These are phyloP conservation scores for Hanseniaspora gamundiae DNA, from an alignment of 1,139 yeast species.

Conservation along the genomic window DNA sequence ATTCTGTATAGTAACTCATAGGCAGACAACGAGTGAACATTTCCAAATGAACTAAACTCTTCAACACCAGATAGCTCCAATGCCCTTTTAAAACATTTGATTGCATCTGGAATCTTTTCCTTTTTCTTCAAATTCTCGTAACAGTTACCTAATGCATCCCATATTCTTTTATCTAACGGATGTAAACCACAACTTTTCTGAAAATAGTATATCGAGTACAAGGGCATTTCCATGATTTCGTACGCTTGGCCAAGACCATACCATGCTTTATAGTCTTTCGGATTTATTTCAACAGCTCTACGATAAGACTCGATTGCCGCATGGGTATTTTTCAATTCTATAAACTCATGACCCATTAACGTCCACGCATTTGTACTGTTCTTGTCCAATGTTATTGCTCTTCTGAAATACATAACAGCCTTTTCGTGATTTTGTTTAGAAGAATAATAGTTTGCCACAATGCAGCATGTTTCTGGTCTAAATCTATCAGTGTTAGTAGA, in stretches of 20 bases:
- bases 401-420: conserved; percentile 82
- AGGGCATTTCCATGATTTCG: conserved; percentile 90
- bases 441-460: conserved; percentile 87
- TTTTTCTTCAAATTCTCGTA: conserved; percentile 66
- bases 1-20: conserved; percentile 45
- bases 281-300: conserved; percentile 78
- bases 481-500: conserved; percentile 76
- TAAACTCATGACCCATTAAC: conserved; percentile 97
- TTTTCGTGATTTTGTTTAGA: conserved; percentile 88
- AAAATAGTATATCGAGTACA: conserved; percentile 83
- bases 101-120: conserved; percentile 33
- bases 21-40: conserved; percentile 22
- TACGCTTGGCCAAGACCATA: conserved; percentile 97
- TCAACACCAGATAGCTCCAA: conserved; percentile 26
- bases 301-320: conserved; percentile 96
- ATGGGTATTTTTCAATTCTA: conserved; percentile 88
- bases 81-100: conserved; percentile 40
- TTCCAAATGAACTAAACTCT: conserved; percentile 26
- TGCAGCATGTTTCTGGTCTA: conserved; percentile 91
- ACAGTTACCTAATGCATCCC: conserved; percentile 92
- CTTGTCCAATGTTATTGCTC: conserved; percentile 75
- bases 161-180: conserved; percentile 86
- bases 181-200: conserved; percentile 83
- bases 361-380: conserved; percentile 93
- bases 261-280: conserved; percentile 94